These are phyloP conservation scores for Heimioporus sp. DNA, from an alignment of 768 basidiomycete species.

Conservation along the genomic window DNA sequence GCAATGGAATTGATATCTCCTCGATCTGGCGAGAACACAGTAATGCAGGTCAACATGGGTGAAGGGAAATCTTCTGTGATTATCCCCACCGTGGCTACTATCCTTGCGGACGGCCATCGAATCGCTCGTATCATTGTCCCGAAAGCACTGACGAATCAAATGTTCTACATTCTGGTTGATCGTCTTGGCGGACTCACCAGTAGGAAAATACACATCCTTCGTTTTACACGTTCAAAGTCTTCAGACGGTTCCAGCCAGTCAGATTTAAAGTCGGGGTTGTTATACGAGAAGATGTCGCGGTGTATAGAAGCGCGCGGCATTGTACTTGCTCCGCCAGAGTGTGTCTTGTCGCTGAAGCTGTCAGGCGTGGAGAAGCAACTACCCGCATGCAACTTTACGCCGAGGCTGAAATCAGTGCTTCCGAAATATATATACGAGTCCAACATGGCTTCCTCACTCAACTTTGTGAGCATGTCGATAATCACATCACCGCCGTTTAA, in stretches of 20 bases:
- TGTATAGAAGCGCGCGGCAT: slow-evolving; percentile 20
- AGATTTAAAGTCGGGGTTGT: no score
- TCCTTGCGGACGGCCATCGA: slow-evolving; percentile 22
- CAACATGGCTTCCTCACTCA: no score
- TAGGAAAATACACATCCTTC: no score
- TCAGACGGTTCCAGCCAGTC: no score
- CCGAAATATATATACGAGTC: not conserved
- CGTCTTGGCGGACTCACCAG: slow-evolving; percentile 41
- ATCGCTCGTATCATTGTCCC: slow-evolving; percentile 27
- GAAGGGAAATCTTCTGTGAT: not conserved
- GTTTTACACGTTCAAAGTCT: no score
- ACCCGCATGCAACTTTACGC: slow-evolving; percentile 32
- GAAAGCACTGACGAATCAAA: not conserved
- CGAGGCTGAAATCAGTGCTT: slow-evolving; percentile 13
- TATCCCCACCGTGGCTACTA: slow-evolving; percentile 26
- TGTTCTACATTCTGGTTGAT: slow-evolving; percentile 3
- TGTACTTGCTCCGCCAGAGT: not conserved
- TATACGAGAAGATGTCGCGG: slow-evolving; percentile 25
- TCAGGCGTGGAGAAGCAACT: slow-evolving; percentile 7
- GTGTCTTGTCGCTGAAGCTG: not conserved
- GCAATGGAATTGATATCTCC: not conserved
- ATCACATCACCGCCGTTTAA: no score
- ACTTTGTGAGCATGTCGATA: no score
- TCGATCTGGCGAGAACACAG: not conserved
- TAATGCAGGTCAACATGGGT: not conserved